Evolutionary conservation across 208 protist genomes (phyloP).

Genomic region (Wallacemonas rigidus): DNA sequence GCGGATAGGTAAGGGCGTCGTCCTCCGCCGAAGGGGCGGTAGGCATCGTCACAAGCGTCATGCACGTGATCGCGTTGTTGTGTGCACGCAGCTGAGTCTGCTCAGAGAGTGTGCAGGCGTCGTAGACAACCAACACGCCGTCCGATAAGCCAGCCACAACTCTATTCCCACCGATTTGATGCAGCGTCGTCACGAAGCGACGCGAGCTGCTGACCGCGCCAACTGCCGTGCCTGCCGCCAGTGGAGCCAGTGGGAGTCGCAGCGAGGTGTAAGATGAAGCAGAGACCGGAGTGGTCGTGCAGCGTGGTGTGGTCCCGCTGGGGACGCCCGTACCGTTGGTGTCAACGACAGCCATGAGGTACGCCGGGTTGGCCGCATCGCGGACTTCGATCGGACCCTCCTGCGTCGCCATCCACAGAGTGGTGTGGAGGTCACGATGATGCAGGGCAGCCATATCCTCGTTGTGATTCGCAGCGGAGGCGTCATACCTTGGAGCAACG

Average conservation of each 20-base stretch:
- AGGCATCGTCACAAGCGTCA: constrained; percentile 38
- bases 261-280: too few species aligned
- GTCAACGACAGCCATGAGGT: constrained; percentile 37
- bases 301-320: not conserved
- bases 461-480: constrained; percentile 18
- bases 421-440: constrained; percentile 37
- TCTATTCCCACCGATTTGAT: constrained; percentile 48
- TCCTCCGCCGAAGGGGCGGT: constrained; percentile 14
- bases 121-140: constrained; percentile 51
- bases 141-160: constrained; percentile 64
- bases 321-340: constrained; percentile 4
- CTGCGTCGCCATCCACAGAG: constrained; percentile 56
- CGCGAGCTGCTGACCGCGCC: not conserved
- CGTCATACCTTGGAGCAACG: constrained; percentile 7
- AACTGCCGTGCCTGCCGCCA: not conserved
- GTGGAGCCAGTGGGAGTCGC: too few species aligned
- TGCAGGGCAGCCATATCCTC: constrained; percentile 33
- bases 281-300: not conserved
- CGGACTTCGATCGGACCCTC: constrained; percentile 75
- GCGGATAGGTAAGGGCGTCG: constrained; percentile 17
- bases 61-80: constrained; percentile 54
- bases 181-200: constrained; percentile 52
- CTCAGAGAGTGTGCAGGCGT: constrained; percentile 40
- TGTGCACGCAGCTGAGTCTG: constrained; percentile 33
- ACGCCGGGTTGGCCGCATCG: constrained; percentile 36